phyloP scores from a whole-genome alignment of 2,329 filamentous ascomycete species.

The Alternaria gansuensis region DNA sequence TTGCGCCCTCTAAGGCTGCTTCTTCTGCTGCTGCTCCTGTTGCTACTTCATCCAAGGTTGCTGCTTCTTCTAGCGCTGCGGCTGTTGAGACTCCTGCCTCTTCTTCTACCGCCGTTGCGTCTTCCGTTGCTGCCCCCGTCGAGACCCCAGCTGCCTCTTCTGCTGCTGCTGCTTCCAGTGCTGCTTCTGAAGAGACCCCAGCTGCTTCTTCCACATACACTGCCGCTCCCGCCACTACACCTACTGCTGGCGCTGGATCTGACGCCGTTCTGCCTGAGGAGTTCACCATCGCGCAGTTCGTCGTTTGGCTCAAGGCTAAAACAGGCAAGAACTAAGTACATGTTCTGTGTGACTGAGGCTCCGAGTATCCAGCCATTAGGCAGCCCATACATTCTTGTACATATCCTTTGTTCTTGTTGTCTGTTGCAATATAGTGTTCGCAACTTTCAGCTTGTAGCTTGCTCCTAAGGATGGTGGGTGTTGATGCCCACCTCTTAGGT shows the following conservation, averaged over 20 bases:
- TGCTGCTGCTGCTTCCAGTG: conserved; percentile 6
- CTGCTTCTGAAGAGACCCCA: conserved; percentile 12
- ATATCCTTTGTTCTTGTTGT: conserved; percentile 17
- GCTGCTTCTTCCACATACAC: conserved; percentile 20
- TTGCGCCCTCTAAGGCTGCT: neutral
- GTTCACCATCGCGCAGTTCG: conserved; percentile 42
- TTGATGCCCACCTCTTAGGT: neutral
- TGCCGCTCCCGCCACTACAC: conserved; percentile 16
- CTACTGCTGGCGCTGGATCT: conserved; percentile 26
- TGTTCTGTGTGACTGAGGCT: neutral
- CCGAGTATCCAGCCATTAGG: neutral
- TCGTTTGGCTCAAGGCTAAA: conserved; percentile 40
- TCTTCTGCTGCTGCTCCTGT: neutral
- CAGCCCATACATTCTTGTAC: conserved; percentile 26
- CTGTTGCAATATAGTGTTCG: neutral
- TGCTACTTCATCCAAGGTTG: neutral
- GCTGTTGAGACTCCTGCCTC: conserved; percentile 17
- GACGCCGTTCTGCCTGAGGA: conserved; percentile 31
- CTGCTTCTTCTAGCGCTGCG: neutral
- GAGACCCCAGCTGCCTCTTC: conserved; percentile 18
- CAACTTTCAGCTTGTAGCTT: neutral
- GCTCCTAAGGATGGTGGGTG: neutral
- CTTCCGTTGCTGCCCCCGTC: conserved; percentile 6
- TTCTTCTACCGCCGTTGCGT: conserved; percentile 16
- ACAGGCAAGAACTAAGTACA: conserved; percentile 15